These are phyloP conservation scores for Colletotrichum lupini DNA, from an alignment of 2,329 filamentous ascomycete species.

Conservation along the genomic window DNA sequence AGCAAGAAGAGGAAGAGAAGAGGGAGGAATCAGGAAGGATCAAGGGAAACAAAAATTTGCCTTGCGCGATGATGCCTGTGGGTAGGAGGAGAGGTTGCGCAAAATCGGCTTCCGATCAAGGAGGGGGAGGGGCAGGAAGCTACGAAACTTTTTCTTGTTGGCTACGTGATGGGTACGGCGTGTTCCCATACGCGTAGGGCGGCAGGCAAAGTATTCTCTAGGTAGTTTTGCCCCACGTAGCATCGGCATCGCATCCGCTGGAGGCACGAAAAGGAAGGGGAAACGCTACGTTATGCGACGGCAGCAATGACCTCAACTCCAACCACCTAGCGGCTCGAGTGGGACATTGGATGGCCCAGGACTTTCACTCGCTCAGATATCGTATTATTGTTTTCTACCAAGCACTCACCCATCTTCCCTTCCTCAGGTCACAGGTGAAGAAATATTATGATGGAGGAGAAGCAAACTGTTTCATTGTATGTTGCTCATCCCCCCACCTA, in stretches of 20 bases:
- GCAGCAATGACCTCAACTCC: constrained; percentile 11
- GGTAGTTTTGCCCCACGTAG: constrained; percentile 30
- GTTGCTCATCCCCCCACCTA: neutral
- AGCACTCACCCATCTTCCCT: neutral
- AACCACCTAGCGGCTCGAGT: constrained; percentile 5
- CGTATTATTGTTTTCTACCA: neutral
- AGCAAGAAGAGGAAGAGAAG: neutral
- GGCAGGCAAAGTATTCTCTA: constrained; percentile 5
- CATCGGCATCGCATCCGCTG: neutral
- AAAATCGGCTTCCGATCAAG: constrained; percentile 35
- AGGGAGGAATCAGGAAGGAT: neutral
- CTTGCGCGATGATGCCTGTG: constrained; percentile 31
- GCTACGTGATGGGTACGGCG: constrained; percentile 16
- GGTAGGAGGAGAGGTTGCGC: constrained; percentile 25
- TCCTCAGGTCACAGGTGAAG: neutral
- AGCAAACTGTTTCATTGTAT: neutral
- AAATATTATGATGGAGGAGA: neutral
- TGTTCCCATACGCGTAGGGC: neutral
- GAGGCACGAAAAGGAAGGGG: neutral
- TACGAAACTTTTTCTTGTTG: constrained; percentile 3
- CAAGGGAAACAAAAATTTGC: constrained; percentile 25
- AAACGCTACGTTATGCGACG: constrained; percentile 19
- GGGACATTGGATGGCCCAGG: neutral
- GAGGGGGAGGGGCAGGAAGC: constrained; percentile 33
- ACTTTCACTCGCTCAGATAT: neutral